phyloP scores from a whole-genome alignment of 257 asterid species.

The Coffea canephora region DNA sequence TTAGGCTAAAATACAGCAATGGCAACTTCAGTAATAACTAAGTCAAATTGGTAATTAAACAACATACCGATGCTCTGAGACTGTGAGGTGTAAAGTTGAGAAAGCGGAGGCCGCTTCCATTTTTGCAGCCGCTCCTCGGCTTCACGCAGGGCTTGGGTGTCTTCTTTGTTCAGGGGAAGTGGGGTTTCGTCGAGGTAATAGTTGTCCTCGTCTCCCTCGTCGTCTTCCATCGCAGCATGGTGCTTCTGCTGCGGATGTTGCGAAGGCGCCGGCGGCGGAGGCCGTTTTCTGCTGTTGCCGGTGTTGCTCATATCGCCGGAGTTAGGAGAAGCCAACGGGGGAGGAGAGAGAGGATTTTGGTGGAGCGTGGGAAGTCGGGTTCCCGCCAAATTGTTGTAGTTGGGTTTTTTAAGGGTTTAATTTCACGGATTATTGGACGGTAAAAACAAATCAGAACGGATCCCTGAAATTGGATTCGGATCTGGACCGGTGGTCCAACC shows the following conservation, averaged over 20 bases:
- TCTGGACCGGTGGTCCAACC: too few relatives aligned
- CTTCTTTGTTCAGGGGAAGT: conserved; percentile 63
- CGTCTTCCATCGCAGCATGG: conserved; percentile 66
- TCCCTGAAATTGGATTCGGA: too few relatives aligned
- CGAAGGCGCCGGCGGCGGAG: conserved; percentile 39
- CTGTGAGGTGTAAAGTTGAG: conserved; percentile 44
- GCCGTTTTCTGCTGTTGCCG: conserved; percentile 57
- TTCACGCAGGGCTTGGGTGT: conserved; percentile 44
- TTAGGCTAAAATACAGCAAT: background rate
- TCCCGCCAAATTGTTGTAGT: background rate
- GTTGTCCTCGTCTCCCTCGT: conserved; percentile 79
- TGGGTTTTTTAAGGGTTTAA: background rate
- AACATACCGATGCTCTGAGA: conserved; percentile 60
- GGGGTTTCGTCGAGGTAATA: conserved; percentile 78
- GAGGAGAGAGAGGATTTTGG: background rate
- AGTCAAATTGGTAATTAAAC: conserved; percentile 7
- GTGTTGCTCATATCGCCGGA: conserved; percentile 44
- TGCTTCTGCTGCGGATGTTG: conserved; percentile 49
- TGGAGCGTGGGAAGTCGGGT: background rate
- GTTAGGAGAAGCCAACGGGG: conserved; percentile 23
- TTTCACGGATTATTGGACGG: background rate
- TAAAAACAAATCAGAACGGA: too few relatives aligned
- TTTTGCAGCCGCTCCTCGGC: conserved; percentile 57
- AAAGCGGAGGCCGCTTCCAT: conserved; percentile 77
- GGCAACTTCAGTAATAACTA: background rate